Base-by-base conservation (phyloP, 768 basidiomycete species). In the Hebeloma cylindrosporum region DNA sequence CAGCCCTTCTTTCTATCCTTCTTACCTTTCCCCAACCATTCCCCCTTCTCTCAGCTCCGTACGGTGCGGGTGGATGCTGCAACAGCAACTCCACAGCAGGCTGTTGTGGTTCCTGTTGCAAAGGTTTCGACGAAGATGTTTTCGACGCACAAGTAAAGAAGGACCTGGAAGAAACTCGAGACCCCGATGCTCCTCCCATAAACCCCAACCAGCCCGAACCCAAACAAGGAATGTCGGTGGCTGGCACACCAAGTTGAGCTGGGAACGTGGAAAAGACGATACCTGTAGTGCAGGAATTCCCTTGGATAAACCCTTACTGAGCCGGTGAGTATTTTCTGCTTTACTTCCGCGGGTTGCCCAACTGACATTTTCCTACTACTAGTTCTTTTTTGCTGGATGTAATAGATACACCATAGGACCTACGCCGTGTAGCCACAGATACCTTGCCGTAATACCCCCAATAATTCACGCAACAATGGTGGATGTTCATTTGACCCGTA, bases 101-200 rank as follows among this genome's bases (percentile, higher is more conserved):
- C 8, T 77, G 77, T 47, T 78, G 75, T 51, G 70, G 66, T 9
- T 63, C 62, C 25, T 78, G 75, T 43, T 77, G 67, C 45, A 56
- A 59, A 14, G 55, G 67, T 2, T 75, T 76, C 55, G 63, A 76
- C 51, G 70, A 71, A 28, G 77, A 78, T 48, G 59, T 54, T 1
- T 71, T 75, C 52, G 73, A 74, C 14, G 61, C 56, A 31, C 57
- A 68, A 29, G 61, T 68, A 7, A 51, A 61, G 34, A 64, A 63
- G 48, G 69, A 76, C 46, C 48, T 68, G 63, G 65, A 62, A 28
- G 66, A 61, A 45, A 71, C 71, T 0, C 58, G 61, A 38, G 68
- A 66, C 32, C 52, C 61, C 9, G 61, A 62, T 33, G 59, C 23
- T 18, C 34, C 48, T 17, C 23, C 38, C 28, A 39, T 32, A n/a